Percentiles rank a stretch among this genome's conserved stretches.
Evolutionary conservation across 345 rosid species (phyloP).

Genomic region (Geranium brycei): DNA sequence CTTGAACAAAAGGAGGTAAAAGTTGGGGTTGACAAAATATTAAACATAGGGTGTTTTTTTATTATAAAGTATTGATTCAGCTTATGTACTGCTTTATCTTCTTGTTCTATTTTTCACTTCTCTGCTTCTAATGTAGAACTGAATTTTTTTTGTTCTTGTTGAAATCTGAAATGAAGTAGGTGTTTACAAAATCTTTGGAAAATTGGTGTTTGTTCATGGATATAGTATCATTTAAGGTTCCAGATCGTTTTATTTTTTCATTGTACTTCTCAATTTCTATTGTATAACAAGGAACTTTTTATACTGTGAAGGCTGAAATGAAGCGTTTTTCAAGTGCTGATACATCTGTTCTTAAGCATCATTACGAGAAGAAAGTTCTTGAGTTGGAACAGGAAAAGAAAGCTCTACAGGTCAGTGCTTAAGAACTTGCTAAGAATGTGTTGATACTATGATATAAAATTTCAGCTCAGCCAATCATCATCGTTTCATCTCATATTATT

Average conservation of each 20-base stretch:
- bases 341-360: conserved; percentile 80
- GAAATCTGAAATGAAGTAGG: too few species aligned
- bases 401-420: conserved; percentile 50
- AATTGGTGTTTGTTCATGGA: too few species aligned
- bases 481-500: conserved; percentile 6
- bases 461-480: neutral
- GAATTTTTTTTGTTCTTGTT: too few species aligned
- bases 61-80: too few species aligned
- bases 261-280: too few species aligned
- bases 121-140: too few species aligned
- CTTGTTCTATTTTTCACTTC: too few species aligned
- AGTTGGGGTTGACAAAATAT: neutral
- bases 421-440: neutral
- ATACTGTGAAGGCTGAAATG: conserved; percentile 78
- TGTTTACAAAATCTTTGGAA: too few species aligned
- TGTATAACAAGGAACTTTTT: neutral
- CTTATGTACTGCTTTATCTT: too few species aligned
- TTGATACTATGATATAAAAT: neutral
- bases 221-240: too few species aligned
- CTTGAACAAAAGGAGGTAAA: conserved; percentile 93
- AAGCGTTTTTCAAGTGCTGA: conserved; percentile 53
- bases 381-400: conserved; percentile 84
- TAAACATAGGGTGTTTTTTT: too few species aligned
- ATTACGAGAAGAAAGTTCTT: conserved; percentile 79
- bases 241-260: too few species aligned